Evolutionary conservation across 2,329 filamentous ascomycete species (phyloP).

Genomic region (Pseudonectria foliicola): DNA sequence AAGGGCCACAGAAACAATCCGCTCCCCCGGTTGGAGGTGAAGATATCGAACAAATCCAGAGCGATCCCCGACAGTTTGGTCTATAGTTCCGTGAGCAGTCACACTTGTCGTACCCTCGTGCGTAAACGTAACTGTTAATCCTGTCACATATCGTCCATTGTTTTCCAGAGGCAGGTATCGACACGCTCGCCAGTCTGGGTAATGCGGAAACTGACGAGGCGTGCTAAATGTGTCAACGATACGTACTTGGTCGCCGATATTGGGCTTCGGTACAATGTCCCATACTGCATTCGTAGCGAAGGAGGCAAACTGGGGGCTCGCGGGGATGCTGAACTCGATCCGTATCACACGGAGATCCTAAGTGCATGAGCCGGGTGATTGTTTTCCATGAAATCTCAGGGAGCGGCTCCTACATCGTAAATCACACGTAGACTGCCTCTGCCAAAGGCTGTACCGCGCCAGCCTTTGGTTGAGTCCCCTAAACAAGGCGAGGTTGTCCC

Average conservation of each 20-base stretch:
- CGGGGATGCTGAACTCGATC: not conserved
- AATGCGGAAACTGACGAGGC: not conserved
- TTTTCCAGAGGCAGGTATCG: slow-evolving; percentile 1
- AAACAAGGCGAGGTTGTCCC: not conserved
- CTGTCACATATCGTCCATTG: not conserved
- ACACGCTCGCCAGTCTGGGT: not conserved
- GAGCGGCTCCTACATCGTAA: not conserved
- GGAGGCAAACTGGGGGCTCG: too few species aligned
- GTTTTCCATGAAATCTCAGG: too few species aligned
- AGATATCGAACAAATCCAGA: too few species aligned
- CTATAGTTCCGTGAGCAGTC: too few species aligned
- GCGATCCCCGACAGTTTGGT: too few species aligned
- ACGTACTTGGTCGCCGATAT: too few species aligned
- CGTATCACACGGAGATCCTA: slow-evolving; percentile 3
- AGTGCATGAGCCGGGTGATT: slow-evolving; percentile 1
- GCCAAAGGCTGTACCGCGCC: not conserved
- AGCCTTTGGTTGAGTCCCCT: not conserved
- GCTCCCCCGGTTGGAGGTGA: too few species aligned
- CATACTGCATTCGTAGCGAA: too few species aligned
- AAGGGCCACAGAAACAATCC: too few species aligned
- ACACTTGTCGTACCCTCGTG: too few species aligned
- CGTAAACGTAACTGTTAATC: not conserved
- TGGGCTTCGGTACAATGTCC: too few species aligned
- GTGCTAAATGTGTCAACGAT: too few species aligned
- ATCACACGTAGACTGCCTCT: not conserved